Conservation (phyloP, 495 filamentous ascomycete species). For the Acidomyces sp. region DNA sequence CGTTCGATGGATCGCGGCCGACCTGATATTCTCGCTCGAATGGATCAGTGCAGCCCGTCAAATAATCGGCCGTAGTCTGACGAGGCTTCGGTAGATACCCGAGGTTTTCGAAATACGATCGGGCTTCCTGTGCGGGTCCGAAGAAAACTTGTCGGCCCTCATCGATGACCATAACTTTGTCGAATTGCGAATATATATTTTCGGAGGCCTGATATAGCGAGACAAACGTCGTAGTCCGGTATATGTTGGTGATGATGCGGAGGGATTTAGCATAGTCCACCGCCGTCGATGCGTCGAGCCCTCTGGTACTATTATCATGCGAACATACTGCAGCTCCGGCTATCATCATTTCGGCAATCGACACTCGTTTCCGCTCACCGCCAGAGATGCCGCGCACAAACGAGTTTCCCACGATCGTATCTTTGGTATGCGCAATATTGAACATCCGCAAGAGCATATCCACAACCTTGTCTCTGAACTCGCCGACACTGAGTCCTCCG, state of each 20-base stretch:
- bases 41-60: conserved; percentile 73
- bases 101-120: conserved; percentile 66
- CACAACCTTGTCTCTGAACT: conserved; percentile 60
- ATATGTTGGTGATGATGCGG: conserved; percentile 63
- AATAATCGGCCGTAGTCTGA: conserved; percentile 74
- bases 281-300: conserved; percentile 71
- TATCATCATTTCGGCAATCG: conserved; percentile 58
- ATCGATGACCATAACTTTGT: conserved; percentile 68
- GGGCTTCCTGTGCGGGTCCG: conserved; percentile 54
- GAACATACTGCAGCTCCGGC: conserved; percentile 58
- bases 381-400: conserved; percentile 77
- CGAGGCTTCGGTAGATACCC: conserved; percentile 68
- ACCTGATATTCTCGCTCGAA: conserved; percentile 65
- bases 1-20: conserved; percentile 46
- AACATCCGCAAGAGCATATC: conserved; percentile 70
- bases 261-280: conserved; percentile 63
- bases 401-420: conserved; percentile 69
- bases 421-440: conserved; percentile 69
- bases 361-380: conserved; percentile 69
- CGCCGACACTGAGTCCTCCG: conserved; percentile 46
- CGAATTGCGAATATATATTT: conserved; percentile 73
- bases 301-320: conserved; percentile 79
- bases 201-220: conserved; percentile 75
- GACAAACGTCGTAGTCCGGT: conserved; percentile 66
- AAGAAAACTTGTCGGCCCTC: conserved; percentile 69